Conservation (phyloP, 129 eudicot species). For the Artemisia tridentata region DNA sequence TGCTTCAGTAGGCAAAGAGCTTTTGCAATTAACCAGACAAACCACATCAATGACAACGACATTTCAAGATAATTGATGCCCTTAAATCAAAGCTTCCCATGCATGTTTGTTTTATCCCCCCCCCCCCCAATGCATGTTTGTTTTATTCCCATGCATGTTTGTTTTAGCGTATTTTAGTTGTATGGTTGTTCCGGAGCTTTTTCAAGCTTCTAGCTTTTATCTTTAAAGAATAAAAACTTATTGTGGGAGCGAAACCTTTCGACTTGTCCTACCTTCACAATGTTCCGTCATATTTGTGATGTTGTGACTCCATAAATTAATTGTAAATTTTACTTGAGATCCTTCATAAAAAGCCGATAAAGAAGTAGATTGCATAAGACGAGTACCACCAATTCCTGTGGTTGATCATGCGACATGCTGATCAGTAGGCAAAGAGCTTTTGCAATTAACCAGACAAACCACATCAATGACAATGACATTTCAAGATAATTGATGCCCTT, state of each 20-base stretch:
- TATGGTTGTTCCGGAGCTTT: no score
- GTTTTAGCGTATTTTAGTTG: no score
- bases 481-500: constrained; percentile 36
- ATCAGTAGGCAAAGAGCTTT: constrained; percentile 33
- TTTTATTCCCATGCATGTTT: no score
- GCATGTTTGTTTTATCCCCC: constrained; percentile 55
- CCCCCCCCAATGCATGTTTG: no score
- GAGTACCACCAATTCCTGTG: constrained; percentile 46
- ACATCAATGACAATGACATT: constrained; percentile 35
- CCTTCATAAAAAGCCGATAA: constrained; percentile 42
- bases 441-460: constrained; percentile 9
- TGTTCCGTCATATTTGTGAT: no score
- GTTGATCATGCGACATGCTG: constrained; percentile 45
- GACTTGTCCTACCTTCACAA: no score
- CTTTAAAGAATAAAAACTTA: no score
- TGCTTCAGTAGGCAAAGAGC: constrained; percentile 31
- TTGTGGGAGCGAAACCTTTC: no score
- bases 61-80: constrained; percentile 41
- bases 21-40: constrained; percentile 1
- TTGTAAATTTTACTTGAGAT: no score
- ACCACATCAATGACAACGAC: constrained; percentile 31
- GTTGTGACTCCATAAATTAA: no score
- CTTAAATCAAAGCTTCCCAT: constrained; percentile 28
- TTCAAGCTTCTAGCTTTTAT: no score
- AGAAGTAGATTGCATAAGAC: constrained; percentile 45